phyloP scores from a whole-genome alignment of 2,329 filamentous ascomycete genomes.

The Ophiostoma sp. region DNA sequence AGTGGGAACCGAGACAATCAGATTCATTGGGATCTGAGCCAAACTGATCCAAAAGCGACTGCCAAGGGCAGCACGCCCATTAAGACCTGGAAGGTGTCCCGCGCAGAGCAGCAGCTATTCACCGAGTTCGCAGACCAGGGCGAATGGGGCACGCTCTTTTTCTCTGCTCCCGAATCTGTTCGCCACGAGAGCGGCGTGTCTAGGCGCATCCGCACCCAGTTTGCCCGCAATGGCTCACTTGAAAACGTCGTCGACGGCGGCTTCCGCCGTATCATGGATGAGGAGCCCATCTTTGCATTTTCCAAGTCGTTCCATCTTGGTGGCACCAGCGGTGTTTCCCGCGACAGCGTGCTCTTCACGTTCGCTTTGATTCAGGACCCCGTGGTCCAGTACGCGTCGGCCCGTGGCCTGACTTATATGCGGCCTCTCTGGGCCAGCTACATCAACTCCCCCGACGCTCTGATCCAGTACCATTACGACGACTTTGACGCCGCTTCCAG shows the following conservation, averaged over 20 bases:
- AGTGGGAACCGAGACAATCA: constrained; percentile 65
- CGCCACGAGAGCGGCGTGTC: constrained; percentile 68
- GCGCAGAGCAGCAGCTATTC: constrained; percentile 60
- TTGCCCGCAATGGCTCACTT: constrained; percentile 61
- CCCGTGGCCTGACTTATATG: constrained; percentile 71
- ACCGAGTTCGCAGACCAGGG: constrained; percentile 68
- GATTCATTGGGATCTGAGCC: constrained; percentile 63
- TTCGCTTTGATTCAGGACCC: constrained; percentile 71
- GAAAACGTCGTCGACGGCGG: constrained; percentile 46
- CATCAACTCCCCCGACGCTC: constrained; percentile 54
- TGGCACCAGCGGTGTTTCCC: constrained; percentile 24
- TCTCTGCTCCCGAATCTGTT: constrained; percentile 63
- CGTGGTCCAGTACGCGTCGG: constrained; percentile 70
- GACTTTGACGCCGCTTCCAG: constrained; percentile 60
- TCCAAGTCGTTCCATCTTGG: constrained; percentile 54
- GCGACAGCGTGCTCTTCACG: constrained; percentile 62
- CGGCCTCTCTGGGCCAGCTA: constrained; percentile 72
- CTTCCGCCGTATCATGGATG: constrained; percentile 66
- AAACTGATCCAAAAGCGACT: constrained; percentile 35
- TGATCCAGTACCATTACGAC: constrained; percentile 67
- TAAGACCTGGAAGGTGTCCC: constrained; percentile 62
- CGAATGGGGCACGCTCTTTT: constrained; percentile 79
- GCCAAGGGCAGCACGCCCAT: constrained; percentile 32
- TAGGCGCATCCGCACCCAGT: constrained; percentile 57
- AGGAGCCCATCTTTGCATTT: constrained; percentile 78